These are phyloP conservation scores for Taphrina betulina DNA, from an alignment of 1,139 yeast species.

Conservation along the genomic window DNA sequence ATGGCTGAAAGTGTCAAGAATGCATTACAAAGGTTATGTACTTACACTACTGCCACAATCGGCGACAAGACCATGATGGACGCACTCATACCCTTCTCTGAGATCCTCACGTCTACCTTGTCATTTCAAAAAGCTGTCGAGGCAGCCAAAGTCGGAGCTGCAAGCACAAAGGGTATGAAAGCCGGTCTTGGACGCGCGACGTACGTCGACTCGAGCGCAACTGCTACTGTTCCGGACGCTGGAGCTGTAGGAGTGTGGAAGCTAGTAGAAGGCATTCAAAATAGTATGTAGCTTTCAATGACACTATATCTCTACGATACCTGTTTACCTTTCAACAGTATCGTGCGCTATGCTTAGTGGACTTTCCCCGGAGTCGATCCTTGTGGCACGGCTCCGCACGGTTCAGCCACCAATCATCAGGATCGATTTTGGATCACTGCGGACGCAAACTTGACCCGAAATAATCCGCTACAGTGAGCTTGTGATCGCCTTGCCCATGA, in stretches of 20 bases:
- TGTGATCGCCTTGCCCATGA: no score
- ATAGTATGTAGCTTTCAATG: background rate
- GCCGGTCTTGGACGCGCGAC: constrained; percentile 95
- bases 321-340: no score
- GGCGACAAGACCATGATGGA: constrained; percentile 93
- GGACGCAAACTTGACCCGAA: no score
- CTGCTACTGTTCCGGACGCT: constrained; percentile 74
- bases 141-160: constrained; percentile 76
- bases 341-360: no score
- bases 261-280: constrained; percentile 37
- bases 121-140: constrained; percentile 60
- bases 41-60: constrained; percentile 80
- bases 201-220: constrained; percentile 59
- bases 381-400: no score
- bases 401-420: no score
- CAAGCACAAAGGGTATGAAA: constrained; percentile 65
- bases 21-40: constrained; percentile 64
- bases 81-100: constrained; percentile 82
- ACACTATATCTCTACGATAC: no score
- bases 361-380: no score
- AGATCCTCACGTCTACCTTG: constrained; percentile 53
- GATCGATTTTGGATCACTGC: no score
- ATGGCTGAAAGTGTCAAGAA: constrained; percentile 50
- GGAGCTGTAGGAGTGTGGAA: constrained; percentile 61
- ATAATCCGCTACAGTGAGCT: no score